phyloP scores from a whole-genome alignment of 257 asterid genomes.

The Anisodus acutangulus region DNA sequence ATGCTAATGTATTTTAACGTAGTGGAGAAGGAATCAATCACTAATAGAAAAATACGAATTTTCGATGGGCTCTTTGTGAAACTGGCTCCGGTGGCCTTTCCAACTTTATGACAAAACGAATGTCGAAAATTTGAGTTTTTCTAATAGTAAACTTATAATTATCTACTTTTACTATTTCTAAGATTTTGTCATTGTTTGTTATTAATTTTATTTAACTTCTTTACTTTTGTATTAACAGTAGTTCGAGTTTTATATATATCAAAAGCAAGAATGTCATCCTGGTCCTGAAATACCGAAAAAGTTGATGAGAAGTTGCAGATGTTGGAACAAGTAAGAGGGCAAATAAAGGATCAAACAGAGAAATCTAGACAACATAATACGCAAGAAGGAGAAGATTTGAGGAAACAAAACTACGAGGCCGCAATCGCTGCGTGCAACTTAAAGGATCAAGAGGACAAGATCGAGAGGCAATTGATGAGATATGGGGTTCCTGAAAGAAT shows the following conservation, averaged over 20 bases:
- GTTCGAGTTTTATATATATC: not conserved
- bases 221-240: not conserved
- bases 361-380: too few species aligned
- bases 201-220: not conserved
- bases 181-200: not conserved
- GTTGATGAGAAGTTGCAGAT: not conserved
- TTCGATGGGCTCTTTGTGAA: not conserved
- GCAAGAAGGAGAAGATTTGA: too few species aligned
- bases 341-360: too few species aligned
- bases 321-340: not conserved
- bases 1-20: too few species aligned
- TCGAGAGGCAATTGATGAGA: too few species aligned
- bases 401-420: too few species aligned
- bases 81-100: not conserved
- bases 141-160: not conserved
- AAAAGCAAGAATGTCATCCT: not conserved
- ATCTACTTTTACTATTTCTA: not conserved
- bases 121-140: not conserved
- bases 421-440: too few species aligned
- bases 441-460: too few species aligned
- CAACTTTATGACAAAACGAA: not conserved
- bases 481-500: too few species aligned
- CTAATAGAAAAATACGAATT: too few species aligned
- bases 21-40: not conserved
- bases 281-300: not conserved